Base-by-base conservation (phyloP, 1,284 basidiomycete genomes). In the Peniophora sp. region DNA sequence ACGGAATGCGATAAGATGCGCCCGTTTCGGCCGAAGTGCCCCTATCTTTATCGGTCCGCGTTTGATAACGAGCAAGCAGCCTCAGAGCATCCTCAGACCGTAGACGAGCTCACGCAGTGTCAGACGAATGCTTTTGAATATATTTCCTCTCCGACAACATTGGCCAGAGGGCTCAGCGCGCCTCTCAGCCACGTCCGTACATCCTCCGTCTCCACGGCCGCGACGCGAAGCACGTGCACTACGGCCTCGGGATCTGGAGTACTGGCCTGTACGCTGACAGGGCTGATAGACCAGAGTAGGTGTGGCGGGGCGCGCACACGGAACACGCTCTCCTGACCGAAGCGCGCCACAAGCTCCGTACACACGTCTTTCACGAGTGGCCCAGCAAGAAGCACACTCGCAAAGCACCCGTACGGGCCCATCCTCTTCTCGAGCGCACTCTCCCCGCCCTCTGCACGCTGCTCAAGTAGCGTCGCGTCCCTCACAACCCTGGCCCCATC, bases 381-480 rank as follows among this genome's bases (percentile, higher is more conserved):
- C 1, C 92, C 92, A 55, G 75, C 79, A 43, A 96, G 72, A 54
- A 94, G 70, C 3, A 93, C 68, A 49, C 81, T 92, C 15, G 89
- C 92, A 62, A 93, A 95, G 66, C 91, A 93, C 1, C 81, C 78
- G 62, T 92, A 96, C 1, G 89, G 88, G 5, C 70, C 70, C 52
- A 93, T 73, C 42, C 77, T 76, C 23, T 84, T 75, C 11, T 66
- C 71, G n/a, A 92, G 73, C 3, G 73, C 67, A 8, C 53, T 47
- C 3, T 62, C 56, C 24, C 81, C 76, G n/a, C 18, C 37, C 37
- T 36, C 10, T n/a, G 10, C 34, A 36, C n/a, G 10, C 34, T 20
- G n/a, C 53, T 92, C 83, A 14, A 97, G 75, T 3, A 93, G 70
- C 68, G 85, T 75, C 18, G 82, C 76, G 59, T 97, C 94, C 56